Evolutionary conservation across 192 early-diverging fungal species (phyloP).

Genomic region (Coemansia reversa): DNA sequence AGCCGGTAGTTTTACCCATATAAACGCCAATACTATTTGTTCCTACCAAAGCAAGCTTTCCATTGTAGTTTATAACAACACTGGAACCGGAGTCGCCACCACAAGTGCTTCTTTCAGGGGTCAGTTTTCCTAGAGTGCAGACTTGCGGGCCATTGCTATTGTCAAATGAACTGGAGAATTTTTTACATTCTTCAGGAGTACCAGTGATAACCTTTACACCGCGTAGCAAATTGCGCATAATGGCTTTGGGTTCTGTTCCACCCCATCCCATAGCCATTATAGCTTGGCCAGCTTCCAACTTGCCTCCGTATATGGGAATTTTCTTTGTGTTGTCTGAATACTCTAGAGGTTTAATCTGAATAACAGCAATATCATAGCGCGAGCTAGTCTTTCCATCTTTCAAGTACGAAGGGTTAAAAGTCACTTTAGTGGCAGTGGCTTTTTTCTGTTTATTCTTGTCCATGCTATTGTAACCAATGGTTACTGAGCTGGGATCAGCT

Average conservation of each 20-base stretch:
- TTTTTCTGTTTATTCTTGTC: slow-evolving; percentile 18
- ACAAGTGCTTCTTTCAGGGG: slow-evolving; percentile 25
- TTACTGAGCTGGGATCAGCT: slow-evolving; percentile 11
- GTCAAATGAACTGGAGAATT: neutral
- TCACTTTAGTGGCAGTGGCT: slow-evolving; percentile 9
- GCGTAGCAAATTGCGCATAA: slow-evolving; percentile 20
- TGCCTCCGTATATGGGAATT: slow-evolving; percentile 23
- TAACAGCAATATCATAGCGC: slow-evolving; percentile 36
- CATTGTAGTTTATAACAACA: slow-evolving; percentile 22
- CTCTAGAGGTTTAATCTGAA: slow-evolving; percentile 18
- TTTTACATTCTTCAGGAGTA: slow-evolving; percentile 8
- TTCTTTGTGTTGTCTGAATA: slow-evolving; percentile 8
- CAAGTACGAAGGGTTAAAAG: slow-evolving; percentile 24
- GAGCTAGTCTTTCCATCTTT: neutral
- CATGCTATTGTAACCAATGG: slow-evolving; percentile 26
- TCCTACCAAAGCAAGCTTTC: slow-evolving; percentile 23
- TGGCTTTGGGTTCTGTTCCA: slow-evolving; percentile 18
- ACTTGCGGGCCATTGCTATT: slow-evolving; percentile 31
- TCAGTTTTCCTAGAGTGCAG: slow-evolving; percentile 31
- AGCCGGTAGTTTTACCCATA: neutral
- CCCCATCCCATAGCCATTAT: slow-evolving; percentile 53
- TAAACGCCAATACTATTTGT: slow-evolving; percentile 30
- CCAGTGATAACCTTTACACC: slow-evolving; percentile 29
- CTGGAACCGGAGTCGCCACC: slow-evolving; percentile 37
- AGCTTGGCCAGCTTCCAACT: slow-evolving; percentile 13